Evolutionary conservation across 768 basidiomycete species (phyloP), one percentile per base, ranked within the genome.

Genomic region (Gloeopeniophorella convolvens): DNA sequence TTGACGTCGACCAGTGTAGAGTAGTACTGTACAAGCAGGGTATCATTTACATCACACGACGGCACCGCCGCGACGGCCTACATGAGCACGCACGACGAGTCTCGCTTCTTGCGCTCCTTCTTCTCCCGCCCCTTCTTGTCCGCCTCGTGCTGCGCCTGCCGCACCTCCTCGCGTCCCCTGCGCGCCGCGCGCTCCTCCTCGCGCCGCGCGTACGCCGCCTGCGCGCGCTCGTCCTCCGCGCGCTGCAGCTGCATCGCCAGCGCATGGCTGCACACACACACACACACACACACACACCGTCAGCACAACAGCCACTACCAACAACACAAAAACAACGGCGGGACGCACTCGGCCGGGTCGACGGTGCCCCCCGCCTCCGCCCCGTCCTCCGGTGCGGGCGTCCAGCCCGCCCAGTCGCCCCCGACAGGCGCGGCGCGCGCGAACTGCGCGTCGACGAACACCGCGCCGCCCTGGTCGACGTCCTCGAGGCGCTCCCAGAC

Each of bases 401-500:
- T 79, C 56, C 82, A 75, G 6, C 86, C 85, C 0, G 87, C 85
- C 57, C 82, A 86, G 59, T 92, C 89, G 0, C 89, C 89, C 0
- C 89, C 91, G 0, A 76, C 78, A 1, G 89, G 87, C 36, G 70
- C 79, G 7, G 85, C 70, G 10, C 64, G 70, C 30, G 74, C 64
- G 50, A 95, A 85, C 39, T 79, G 68, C 0, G 80, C 76, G 62
- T 93, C 90, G 18, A 86, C 86, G 60, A 92, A 95, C 5, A 77
- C 76, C 26, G 85, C 80, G 55, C 73, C 82, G 2, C 79, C 75
- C 1, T 89, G 89, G 52, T 95, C 91, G 26, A 93, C 76, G 60
- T 95, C 93, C 59, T 88, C 89, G 24, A 96, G 68, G 16, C 84
- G 79, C 66, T 96, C 93, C 93, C 93, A 96, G 3, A 93, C 85